A percentile compares a stretch with the other conserved stretches of the same genome.
These are phyloP conservation scores for Albugo candida DNA, from an alignment of 352 stramenopile species.

Conservation along the genomic window DNA sequence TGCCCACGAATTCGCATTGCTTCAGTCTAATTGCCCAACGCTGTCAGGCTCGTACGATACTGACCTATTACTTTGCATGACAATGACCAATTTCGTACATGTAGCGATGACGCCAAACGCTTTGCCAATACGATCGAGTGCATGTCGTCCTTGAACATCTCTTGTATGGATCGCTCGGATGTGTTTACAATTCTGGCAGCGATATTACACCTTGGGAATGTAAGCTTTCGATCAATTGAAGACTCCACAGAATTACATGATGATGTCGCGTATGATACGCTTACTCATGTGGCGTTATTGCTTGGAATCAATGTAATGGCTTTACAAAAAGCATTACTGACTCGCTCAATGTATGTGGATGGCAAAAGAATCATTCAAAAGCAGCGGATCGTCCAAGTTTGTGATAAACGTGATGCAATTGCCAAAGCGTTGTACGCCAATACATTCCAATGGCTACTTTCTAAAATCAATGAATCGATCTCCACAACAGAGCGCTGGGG, in stretches of 20 bases:
- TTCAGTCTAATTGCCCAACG: slow-evolving; percentile 17
- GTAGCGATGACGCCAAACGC: slow-evolving; percentile 43
- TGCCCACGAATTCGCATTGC: slow-evolving; percentile 35
- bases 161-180: slow-evolving; percentile 39
- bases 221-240: slow-evolving; percentile 44
- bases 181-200: slow-evolving; percentile 63
- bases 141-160: slow-evolving; percentile 54
- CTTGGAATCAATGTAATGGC: slow-evolving; percentile 27
- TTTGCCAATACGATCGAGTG: slow-evolving; percentile 58
- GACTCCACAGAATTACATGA: too few species aligned
- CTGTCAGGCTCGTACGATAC: not conserved
- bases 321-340: slow-evolving; percentile 49
- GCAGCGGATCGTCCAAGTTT: slow-evolving; percentile 71
- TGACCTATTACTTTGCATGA: not conserved
- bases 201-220: slow-evolving; percentile 73
- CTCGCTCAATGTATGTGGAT: slow-evolving; percentile 37
- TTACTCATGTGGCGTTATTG: slow-evolving; percentile 19
- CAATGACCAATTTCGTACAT: not conserved
- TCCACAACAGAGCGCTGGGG: slow-evolving; percentile 21
- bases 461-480: slow-evolving; percentile 60
- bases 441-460: slow-evolving; percentile 93
- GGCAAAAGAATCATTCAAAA: slow-evolving; percentile 45
- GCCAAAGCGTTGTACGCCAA: slow-evolving; percentile 92
- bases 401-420: slow-evolving; percentile 85
- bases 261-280: slow-evolving; percentile 15